Conservation (phyloP, 768 basidiomycete species). For the Tylopilus balloui region DNA sequence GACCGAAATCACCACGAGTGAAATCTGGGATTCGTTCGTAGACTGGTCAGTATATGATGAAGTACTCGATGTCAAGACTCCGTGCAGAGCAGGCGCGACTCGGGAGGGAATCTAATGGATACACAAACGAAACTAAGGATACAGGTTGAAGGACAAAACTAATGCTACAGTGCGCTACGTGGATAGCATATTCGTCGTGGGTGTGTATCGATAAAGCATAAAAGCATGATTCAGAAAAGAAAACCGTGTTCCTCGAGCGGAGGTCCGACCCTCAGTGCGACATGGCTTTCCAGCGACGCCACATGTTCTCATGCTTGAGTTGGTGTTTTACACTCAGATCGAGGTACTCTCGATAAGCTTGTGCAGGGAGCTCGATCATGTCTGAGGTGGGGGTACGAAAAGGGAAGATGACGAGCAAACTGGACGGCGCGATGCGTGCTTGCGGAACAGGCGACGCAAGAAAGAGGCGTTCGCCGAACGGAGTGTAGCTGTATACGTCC, state of each 20-base stretch:
- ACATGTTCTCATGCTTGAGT: slow-evolving; percentile 55
- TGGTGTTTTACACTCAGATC: slow-evolving; percentile 49
- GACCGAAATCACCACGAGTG: background rate
- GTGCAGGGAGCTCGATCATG: slow-evolving; percentile 61
- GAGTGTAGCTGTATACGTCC: slow-evolving; percentile 61
- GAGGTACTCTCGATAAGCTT: slow-evolving; percentile 55
- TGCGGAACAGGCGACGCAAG: slow-evolving; percentile 54
- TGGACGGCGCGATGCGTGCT: slow-evolving; percentile 57
- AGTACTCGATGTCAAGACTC: background rate
- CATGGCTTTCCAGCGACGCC: slow-evolving; percentile 44
- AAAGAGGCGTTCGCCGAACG: slow-evolving; percentile 64
- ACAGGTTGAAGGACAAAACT: slow-evolving; percentile 13
- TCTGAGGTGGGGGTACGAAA: slow-evolving; percentile 37
- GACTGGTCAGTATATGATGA: background rate
- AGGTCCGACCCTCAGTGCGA: slow-evolving; percentile 8
- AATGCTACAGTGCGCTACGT: slow-evolving; percentile 20
- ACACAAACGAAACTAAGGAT: slow-evolving; percentile 16
- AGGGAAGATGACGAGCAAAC: slow-evolving; percentile 55
- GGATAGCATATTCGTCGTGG: slow-evolving; percentile 7
- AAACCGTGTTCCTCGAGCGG: background rate
- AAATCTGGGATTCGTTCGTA: background rate
- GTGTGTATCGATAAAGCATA: background rate
- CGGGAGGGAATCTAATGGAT: slow-evolving; percentile 1
- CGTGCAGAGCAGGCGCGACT: too few relatives aligned
- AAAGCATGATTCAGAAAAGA: slow-evolving; percentile 1